phyloP scores from a whole-genome alignment of 192 early-diverging fungal genomes.

The Backusella liffmaniae region DNA sequence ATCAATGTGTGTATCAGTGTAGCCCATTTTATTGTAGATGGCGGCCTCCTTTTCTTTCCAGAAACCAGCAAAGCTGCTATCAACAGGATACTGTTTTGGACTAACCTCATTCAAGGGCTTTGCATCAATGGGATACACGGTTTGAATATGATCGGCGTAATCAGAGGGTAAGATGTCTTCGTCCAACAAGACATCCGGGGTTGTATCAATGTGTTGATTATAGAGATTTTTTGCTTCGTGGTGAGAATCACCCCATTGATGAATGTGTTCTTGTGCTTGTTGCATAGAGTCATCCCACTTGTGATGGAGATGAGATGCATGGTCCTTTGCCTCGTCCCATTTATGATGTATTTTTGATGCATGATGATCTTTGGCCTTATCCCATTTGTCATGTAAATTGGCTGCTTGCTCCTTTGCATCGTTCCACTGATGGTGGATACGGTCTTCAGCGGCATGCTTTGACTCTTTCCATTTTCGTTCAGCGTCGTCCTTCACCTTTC shows the following conservation, averaged over 20 bases:
- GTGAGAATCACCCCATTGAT: background rate
- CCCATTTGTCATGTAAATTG: background rate
- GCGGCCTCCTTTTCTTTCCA: background rate
- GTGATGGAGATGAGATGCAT: background rate
- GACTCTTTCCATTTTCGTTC: background rate
- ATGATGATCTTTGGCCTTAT: background rate
- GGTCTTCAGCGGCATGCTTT: background rate
- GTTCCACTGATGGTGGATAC: background rate
- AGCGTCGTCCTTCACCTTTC: background rate
- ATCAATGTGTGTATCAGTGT: conserved; percentile 17
- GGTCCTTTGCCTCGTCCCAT: background rate
- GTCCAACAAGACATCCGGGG: background rate
- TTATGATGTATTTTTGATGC: background rate
- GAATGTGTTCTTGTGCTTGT: background rate
- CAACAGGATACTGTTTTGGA: background rate
- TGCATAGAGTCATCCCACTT: background rate
- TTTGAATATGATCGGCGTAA: background rate
- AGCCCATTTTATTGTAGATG: background rate
- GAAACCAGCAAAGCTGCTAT: conserved; percentile 12
- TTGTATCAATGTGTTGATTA: background rate
- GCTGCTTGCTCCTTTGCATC: background rate
- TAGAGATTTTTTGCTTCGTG: background rate
- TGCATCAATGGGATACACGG: background rate
- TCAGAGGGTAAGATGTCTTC: background rate
- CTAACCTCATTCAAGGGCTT: background rate